A percentile compares a stretch with the other conserved stretches of the same genome.
phyloP scores from a whole-genome alignment of 495 filamentous ascomycete species.

The Penicillium samsonianum region DNA sequence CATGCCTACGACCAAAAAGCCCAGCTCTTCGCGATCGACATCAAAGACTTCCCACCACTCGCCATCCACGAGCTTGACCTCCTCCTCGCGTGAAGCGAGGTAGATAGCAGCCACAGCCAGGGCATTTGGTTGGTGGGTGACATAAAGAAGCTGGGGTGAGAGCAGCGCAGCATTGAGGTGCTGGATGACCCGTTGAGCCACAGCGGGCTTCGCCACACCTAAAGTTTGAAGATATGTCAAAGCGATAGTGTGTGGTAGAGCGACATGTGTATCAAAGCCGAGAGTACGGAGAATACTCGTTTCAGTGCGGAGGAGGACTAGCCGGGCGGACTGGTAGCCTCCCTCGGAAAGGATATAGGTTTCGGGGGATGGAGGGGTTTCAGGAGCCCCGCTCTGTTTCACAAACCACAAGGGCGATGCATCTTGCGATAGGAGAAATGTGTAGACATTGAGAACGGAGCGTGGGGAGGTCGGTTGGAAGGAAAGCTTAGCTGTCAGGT shows the following conservation, averaged over 20 bases:
- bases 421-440: constrained; percentile 69
- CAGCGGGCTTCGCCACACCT: constrained; percentile 51
- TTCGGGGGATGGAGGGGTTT: constrained; percentile 49
- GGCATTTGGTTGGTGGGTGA: constrained; percentile 85
- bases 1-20: constrained; percentile 88
- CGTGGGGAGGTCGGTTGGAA: constrained; percentile 73
- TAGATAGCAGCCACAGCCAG: constrained; percentile 90
- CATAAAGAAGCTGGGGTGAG: constrained; percentile 84
- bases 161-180: constrained; percentile 83
- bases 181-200: constrained; percentile 65
- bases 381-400: constrained; percentile 32
- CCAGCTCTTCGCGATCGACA: constrained; percentile 91
- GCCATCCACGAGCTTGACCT: constrained; percentile 71
- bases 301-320: constrained; percentile 68
- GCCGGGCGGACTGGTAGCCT: constrained; percentile 61
- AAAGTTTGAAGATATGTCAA: constrained; percentile 93
- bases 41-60: constrained; percentile 99
- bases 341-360: constrained; percentile 74
- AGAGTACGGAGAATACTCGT: constrained; percentile 71
- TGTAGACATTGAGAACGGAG: constrained; percentile 79
- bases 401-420: constrained; percentile 61
- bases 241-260: constrained; percentile 82
- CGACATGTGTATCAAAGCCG: constrained; percentile 79
- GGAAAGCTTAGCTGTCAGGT: constrained; percentile 82
- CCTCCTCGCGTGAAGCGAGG: constrained; percentile 76